phyloP scores from a whole-genome alignment of 73 alveolate species.

The Paramecium tetraurelia region DNA sequence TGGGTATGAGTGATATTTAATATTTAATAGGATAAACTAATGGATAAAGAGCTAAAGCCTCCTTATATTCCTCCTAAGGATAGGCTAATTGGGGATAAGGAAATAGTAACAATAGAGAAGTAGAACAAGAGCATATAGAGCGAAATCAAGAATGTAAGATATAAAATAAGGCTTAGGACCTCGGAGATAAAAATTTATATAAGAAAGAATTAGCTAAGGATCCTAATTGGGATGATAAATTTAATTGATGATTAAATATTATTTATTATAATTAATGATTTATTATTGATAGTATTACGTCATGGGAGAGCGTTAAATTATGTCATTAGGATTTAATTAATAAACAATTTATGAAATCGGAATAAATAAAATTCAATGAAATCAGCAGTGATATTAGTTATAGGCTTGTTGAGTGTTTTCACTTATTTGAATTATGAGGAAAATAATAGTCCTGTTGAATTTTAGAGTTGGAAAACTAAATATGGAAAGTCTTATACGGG shows the following conservation, averaged over 20 bases:
- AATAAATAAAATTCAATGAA: slow-evolving; percentile 12
- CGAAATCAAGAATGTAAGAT: neutral
- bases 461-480: neutral
- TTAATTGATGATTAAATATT: slow-evolving; percentile 38
- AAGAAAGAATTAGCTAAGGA: slow-evolving; percentile 56
- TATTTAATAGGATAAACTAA: slow-evolving; percentile 36
- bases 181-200: slow-evolving; percentile 23
- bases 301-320: neutral
- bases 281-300: neutral
- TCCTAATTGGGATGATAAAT: slow-evolving; percentile 56
- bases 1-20: slow-evolving; percentile 17
- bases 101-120: slow-evolving; percentile 23
- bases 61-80: slow-evolving; percentile 64
- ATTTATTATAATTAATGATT: neutral
- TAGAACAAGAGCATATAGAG: neutral
- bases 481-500: neutral
- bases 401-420: neutral
- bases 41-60: slow-evolving; percentile 55
- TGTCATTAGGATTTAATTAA: neutral
- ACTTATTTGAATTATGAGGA: neutral
- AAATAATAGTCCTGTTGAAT: neutral
- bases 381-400: neutral
- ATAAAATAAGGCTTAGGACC: neutral
- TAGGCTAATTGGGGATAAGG: slow-evolving; percentile 46
- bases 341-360: neutral